Evolutionary conservation across 2,329 filamentous ascomycete species (phyloP).

Genomic region (Trematosphaeria pertusa): DNA sequence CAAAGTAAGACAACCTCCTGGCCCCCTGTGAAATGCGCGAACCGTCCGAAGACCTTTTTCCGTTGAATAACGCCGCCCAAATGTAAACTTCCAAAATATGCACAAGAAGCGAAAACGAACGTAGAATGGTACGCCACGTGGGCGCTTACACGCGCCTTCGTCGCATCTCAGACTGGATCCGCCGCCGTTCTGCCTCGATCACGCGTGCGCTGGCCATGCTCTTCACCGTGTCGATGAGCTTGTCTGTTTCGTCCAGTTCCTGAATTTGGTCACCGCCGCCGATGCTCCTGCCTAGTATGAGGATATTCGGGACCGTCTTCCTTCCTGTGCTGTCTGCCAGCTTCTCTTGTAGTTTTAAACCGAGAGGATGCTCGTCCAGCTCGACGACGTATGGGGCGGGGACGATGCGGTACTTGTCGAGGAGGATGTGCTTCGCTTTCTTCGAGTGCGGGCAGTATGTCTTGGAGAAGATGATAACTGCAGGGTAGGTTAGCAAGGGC

Average conservation of each 20-base stretch:
- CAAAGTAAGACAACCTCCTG: background rate
- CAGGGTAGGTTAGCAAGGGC: constrained; percentile 11
- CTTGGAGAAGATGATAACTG: constrained; percentile 96
- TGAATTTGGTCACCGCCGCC: constrained; percentile 89
- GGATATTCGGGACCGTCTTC: constrained; percentile 87
- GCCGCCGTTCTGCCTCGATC: constrained; percentile 32
- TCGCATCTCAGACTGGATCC: constrained; percentile 11
- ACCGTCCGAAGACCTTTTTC: background rate
- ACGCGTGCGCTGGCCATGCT: constrained; percentile 75
- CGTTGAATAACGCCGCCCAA: too few species aligned
- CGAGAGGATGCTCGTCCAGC: constrained; percentile 81
- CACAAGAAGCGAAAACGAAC: too few species aligned
- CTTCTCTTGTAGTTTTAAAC: constrained; percentile 72
- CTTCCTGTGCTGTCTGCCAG: constrained; percentile 78
- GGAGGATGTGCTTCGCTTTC: constrained; percentile 82
- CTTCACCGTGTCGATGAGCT: constrained; percentile 74
- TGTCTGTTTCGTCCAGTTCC: constrained; percentile 67
- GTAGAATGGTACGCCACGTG: too few species aligned
- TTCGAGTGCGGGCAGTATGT: constrained; percentile 88
- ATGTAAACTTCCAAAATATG: too few species aligned
- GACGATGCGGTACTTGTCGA: constrained; percentile 82
- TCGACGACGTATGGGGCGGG: constrained; percentile 89
- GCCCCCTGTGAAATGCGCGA: background rate
- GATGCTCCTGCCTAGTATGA: constrained; percentile 87
- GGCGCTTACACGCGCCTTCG: constrained; percentile 2